Evolutionary conservation across 2,329 filamentous ascomycete genomes (phyloP).

Genomic region (Capronia coronata): DNA sequence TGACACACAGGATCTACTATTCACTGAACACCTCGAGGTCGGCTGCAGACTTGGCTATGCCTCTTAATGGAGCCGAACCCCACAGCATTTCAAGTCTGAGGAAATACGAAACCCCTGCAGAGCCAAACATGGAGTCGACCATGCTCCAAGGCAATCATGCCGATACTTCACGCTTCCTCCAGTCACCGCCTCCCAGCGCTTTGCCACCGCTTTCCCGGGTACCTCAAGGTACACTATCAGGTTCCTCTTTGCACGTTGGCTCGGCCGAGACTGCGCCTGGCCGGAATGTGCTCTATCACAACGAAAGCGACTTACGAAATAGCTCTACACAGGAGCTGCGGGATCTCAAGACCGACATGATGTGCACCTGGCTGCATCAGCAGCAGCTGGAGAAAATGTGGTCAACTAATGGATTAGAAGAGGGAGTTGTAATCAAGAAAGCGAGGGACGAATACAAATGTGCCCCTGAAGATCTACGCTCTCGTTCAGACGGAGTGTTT

Average conservation of each 20-base stretch:
- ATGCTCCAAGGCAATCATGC: neutral
- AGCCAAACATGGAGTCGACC: neutral
- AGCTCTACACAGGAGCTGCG: slow-evolving; percentile 17
- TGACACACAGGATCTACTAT: neutral
- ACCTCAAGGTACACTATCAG: neutral
- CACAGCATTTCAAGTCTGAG: neutral
- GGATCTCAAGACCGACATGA: slow-evolving; percentile 49
- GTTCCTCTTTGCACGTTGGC: neutral
- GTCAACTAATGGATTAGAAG: slow-evolving; percentile 43
- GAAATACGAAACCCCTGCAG: neutral
- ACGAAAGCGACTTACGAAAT: slow-evolving; percentile 20
- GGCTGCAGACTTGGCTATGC: neutral
- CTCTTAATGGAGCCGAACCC: neutral
- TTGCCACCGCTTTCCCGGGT: slow-evolving; percentile 2
- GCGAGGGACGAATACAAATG: slow-evolving; percentile 46
- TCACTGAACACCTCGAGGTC: neutral
- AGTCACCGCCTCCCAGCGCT: slow-evolving; percentile 1
- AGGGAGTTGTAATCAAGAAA: slow-evolving; percentile 53
- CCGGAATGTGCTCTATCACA: slow-evolving; percentile 7
- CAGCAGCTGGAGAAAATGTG: slow-evolving; percentile 54
- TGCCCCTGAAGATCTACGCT: slow-evolving; percentile 44
- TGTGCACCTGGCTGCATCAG: slow-evolving; percentile 58
- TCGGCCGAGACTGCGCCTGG: neutral
- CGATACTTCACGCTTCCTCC: slow-evolving; percentile 1
- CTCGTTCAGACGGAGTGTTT: slow-evolving; percentile 45